Evolutionary conservation across 495 filamentous ascomycete genomes (phyloP).

Genomic region (Lepraria neglecta): DNA sequence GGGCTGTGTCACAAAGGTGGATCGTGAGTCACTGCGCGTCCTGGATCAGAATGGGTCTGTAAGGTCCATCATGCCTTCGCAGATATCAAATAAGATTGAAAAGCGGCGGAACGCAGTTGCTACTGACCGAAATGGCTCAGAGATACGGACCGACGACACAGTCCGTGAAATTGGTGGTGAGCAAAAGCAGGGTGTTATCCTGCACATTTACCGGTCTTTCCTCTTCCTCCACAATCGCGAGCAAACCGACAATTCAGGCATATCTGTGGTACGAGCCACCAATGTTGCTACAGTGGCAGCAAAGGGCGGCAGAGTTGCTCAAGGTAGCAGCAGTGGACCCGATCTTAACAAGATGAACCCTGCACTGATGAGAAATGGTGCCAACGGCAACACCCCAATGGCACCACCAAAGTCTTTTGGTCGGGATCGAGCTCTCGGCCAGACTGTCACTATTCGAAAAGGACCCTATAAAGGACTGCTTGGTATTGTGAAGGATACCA

Average conservation of each 20-base stretch:
- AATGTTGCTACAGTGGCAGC: constrained; percentile 85
- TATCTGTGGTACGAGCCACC: constrained; percentile 79
- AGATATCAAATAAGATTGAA: constrained; percentile 80
- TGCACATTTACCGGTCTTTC: constrained; percentile 85
- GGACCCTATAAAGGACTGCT: constrained; percentile 88
- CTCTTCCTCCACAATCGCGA: constrained; percentile 80
- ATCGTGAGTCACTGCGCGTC: constrained; percentile 82
- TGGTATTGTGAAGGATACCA: constrained; percentile 91
- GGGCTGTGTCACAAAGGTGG: constrained; percentile 88
- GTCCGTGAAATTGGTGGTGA: constrained; percentile 88
- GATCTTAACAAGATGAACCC: constrained; percentile 93
- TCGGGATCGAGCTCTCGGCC: constrained; percentile 78
- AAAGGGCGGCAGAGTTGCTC: constrained; percentile 67
- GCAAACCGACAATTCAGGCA: constrained; percentile 80
- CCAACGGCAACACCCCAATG: constrained; percentile 49
- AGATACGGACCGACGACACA: constrained; percentile 84
- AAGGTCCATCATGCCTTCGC: constrained; percentile 77
- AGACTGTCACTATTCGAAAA: constrained; percentile 78
- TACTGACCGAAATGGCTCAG: constrained; percentile 86
- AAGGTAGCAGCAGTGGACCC: constrained; percentile 47
- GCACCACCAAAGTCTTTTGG: constrained; percentile 71
- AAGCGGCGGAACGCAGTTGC: constrained; percentile 76
- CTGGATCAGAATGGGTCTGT: constrained; percentile 83
- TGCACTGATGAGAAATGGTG: constrained; percentile 60
- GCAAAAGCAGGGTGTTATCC: constrained; percentile 74